These are phyloP conservation scores for Alternaria consortialis DNA, from an alignment of 2,329 filamentous ascomycete genomes.

Conservation along the genomic window DNA sequence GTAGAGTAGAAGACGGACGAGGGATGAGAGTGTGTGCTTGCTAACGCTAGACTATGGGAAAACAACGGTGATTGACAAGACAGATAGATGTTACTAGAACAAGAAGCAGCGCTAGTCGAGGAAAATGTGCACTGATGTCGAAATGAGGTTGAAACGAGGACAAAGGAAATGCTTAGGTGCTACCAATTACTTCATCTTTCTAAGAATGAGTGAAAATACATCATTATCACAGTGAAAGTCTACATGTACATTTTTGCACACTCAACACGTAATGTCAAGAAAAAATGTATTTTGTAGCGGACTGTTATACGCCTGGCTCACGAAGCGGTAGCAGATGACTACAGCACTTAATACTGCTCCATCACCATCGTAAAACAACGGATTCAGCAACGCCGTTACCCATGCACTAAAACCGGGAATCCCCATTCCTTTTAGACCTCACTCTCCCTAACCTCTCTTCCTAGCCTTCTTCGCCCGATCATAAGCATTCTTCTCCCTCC, in stretches of 20 bases:
- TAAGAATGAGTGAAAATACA: too few species aligned
- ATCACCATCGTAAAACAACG: neutral
- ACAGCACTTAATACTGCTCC: neutral
- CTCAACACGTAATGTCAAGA: neutral
- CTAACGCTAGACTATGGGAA: too few species aligned
- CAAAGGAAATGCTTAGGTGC: too few species aligned
- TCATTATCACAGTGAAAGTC: neutral
- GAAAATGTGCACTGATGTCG: too few species aligned
- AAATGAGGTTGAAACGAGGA: too few species aligned
- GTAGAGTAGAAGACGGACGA: too few species aligned
- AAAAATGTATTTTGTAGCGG: neutral
- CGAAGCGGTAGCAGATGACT: neutral
- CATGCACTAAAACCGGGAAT: neutral
- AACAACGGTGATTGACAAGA: too few species aligned
- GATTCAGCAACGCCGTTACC: neutral
- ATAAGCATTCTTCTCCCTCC: conserved; percentile 84
- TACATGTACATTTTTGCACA: neutral
- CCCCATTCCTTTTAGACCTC: neutral
- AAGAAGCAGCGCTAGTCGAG: too few species aligned
- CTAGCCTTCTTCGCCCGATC: conserved; percentile 82
- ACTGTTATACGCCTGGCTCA: neutral
- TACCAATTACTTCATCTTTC: too few species aligned
- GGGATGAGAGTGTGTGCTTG: too few species aligned
- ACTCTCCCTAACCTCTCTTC: conserved; percentile 55
- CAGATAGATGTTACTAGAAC: too few species aligned